phyloP scores from a whole-genome alignment of 192 early-diverging fungal species.

The Coemansia sp. region DNA sequence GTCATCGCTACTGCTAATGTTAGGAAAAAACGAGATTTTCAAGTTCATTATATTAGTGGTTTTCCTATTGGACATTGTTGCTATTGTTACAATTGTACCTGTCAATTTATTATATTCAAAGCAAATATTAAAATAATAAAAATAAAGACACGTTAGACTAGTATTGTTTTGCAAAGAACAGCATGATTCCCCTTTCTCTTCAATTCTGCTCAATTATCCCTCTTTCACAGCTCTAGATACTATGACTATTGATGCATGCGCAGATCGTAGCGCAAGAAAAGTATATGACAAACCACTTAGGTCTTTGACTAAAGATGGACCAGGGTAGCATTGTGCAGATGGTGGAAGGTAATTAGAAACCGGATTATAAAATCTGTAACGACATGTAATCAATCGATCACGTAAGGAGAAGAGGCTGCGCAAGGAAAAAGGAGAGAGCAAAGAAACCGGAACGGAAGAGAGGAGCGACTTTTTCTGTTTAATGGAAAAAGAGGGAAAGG shows the following conservation, averaged over 20 bases:
- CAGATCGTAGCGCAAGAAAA: neutral
- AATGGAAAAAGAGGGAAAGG: neutral
- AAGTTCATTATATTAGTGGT: no score
- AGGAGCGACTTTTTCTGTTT: neutral
- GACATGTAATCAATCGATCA: no score
- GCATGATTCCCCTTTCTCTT: neutral
- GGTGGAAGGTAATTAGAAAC: no score
- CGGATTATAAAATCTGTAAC: no score
- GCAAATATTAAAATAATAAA: neutral
- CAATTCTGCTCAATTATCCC: neutral
- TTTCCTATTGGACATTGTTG: no score
- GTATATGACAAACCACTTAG: no score
- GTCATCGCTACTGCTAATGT: neutral
- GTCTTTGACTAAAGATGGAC: no score
- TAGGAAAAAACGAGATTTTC: no score
- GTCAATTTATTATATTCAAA: neutral
- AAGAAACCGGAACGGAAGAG: neutral
- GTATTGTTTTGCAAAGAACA: neutral
- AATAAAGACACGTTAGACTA: neutral
- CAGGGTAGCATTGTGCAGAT: no score
- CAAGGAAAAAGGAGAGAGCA: no score
- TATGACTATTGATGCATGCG: neutral
- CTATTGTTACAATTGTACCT: slow-evolving; percentile 1
- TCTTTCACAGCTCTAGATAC: neutral
- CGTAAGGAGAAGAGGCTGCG: no score